Evolutionary conservation across 176 grass and related monocot species (phyloP).

Genomic region (Rhynchospora breviuscula): DNA sequence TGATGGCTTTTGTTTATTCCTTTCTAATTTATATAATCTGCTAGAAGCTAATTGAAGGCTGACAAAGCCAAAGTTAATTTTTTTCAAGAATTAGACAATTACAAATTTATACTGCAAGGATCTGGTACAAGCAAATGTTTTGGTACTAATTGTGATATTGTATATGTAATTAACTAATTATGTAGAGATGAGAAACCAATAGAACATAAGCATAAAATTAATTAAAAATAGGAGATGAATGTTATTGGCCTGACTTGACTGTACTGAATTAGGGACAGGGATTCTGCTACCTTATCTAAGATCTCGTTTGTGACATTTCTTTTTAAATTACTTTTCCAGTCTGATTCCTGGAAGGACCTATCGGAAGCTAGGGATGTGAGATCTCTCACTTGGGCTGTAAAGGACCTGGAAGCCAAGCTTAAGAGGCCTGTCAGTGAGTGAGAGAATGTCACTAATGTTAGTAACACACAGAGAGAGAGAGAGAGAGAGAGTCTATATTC

Average conservation of each 20-base stretch:
- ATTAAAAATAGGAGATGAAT: background rate
- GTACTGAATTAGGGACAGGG: background rate
- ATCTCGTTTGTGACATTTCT: background rate
- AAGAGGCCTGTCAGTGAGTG: slow-evolving; percentile 6
- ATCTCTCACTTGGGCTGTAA: slow-evolving; percentile 65
- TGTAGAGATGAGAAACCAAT: background rate
- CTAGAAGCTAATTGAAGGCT: background rate
- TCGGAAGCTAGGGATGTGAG: slow-evolving; percentile 47
- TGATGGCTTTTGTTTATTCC: background rate
- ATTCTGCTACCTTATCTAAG: background rate
- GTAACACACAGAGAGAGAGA: background rate
- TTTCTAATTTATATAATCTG: background rate
- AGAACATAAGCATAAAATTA: background rate
- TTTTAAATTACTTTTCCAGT: slow-evolving; percentile 26
- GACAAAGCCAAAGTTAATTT: background rate
- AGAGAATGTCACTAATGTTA: background rate
- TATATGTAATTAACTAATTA: too few relatives aligned
- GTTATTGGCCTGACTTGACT: background rate
- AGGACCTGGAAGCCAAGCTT: slow-evolving; percentile 57
- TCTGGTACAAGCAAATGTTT: background rate
- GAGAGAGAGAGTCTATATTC: background rate
- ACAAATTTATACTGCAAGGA: background rate
- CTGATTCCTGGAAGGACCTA: slow-evolving; percentile 39
- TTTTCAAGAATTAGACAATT: background rate
- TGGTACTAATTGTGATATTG: background rate